Conservation (phyloP, 768 basidiomycete species). For the Suillus clintonianus region DNA sequence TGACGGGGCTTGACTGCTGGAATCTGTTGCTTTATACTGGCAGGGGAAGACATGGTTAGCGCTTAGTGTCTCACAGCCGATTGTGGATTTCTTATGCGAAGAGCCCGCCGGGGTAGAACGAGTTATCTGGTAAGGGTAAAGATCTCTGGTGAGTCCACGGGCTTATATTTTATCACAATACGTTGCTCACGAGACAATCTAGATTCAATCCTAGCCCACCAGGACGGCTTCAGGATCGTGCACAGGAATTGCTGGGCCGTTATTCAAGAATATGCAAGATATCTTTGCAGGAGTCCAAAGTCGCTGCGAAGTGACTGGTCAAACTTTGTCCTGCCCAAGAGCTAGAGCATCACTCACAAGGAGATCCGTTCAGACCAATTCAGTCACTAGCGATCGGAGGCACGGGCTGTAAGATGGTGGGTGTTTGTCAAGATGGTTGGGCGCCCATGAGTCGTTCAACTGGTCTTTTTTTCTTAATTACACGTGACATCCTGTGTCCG, state of each 20-base stretch:
- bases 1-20: neutral
- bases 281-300: too few species aligned
- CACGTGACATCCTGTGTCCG: too few species aligned
- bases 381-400: too few species aligned
- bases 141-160: neutral
- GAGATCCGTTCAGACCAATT: too few species aligned
- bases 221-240: neutral
- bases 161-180: neutral
- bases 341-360: too few species aligned
- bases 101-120: neutral
- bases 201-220: neutral
- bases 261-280: neutral
- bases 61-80: neutral
- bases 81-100: neutral
- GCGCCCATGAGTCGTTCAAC: too few species aligned
- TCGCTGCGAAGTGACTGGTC: too few species aligned
- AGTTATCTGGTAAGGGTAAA: neutral
- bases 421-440: too few species aligned
- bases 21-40: neutral
- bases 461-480: too few species aligned
- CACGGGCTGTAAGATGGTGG: too few species aligned
- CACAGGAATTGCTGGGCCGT: neutral
- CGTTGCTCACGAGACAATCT: neutral
- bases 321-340: too few species aligned
- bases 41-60: neutral